These are phyloP conservation scores for Suhomyces sp. DNA, from an alignment of 805 yeast species.

Conservation along the genomic window DNA sequence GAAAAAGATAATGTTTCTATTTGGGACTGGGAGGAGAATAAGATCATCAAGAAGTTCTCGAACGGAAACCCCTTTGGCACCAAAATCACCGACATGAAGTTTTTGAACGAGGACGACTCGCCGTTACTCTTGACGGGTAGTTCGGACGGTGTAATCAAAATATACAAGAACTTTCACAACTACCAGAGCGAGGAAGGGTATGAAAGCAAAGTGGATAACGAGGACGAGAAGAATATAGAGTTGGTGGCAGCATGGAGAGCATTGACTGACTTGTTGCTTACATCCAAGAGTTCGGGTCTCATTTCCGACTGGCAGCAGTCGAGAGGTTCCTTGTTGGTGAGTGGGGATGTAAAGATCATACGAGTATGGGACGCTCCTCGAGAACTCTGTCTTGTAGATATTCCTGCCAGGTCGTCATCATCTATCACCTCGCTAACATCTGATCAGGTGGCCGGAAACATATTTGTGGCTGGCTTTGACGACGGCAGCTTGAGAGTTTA, in stretches of 20 bases:
- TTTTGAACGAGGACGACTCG: constrained; percentile 87
- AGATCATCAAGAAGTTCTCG: constrained; percentile 64
- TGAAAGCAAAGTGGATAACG: constrained; percentile 15
- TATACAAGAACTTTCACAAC: constrained; percentile 74
- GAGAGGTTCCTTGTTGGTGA: constrained; percentile 82
- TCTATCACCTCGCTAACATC: constrained; percentile 88
- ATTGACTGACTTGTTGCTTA: constrained; percentile 74
- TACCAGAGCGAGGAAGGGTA: constrained; percentile 11
- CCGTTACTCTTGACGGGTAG: constrained; percentile 86
- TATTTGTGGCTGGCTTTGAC: constrained; percentile 87
- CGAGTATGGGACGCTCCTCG: constrained; percentile 96
- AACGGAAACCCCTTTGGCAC: constrained; percentile 88
- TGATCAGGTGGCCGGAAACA: constrained; percentile 91
- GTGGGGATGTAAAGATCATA: constrained; percentile 92
- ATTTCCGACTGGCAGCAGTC: constrained; percentile 97
- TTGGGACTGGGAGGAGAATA: constrained; percentile 78
- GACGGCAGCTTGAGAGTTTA: constrained; percentile 88
- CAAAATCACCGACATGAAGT: constrained; percentile 78
- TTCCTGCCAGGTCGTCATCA: constrained; percentile 87
- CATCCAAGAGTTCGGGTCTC: constrained; percentile 79
- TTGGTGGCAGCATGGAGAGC: constrained; percentile 91
- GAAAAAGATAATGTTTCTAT: constrained; percentile 79
- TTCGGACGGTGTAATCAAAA: constrained; percentile 89
- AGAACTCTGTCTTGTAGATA: constrained; percentile 79
- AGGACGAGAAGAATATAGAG: constrained; percentile 38